A percentile compares a stretch with the other conserved stretches of the same genome.
phyloP scores from a whole-genome alignment of 768 basidiomycete genomes.

The Pholiota conissans region DNA sequence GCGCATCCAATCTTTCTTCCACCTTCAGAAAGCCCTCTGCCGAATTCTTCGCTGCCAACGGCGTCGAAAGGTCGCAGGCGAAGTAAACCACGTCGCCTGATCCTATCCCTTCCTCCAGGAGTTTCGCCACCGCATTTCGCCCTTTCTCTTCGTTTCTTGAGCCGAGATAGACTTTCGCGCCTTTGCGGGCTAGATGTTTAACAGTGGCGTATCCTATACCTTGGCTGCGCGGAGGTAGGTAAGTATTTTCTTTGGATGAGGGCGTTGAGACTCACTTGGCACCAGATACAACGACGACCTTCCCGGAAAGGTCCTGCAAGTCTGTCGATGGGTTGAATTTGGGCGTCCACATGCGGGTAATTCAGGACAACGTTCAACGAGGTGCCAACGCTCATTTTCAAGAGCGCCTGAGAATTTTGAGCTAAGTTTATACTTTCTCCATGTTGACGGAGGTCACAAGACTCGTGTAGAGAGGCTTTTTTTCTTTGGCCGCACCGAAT shows the following conservation, averaged over 20 bases:
- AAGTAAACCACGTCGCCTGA: slow-evolving; percentile 3
- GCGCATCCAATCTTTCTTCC: not conserved
- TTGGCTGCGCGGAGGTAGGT: not conserved
- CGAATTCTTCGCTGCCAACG: not conserved
- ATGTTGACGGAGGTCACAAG: too few relatives aligned
- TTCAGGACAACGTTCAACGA: too few relatives aligned
- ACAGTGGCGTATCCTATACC: slow-evolving; percentile 1
- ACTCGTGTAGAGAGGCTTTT: too few relatives aligned
- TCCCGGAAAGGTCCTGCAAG: not conserved
- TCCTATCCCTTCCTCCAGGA: not conserved
- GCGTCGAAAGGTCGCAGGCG: not conserved
- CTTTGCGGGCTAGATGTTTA: slow-evolving; percentile 1
- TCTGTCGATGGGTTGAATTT: not conserved
- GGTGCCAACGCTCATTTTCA: too few relatives aligned
- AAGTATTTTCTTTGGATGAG: not conserved
- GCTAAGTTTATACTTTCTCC: too few relatives aligned
- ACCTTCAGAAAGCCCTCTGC: not conserved
- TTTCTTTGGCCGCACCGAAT: too few relatives aligned
- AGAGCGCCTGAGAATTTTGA: too few relatives aligned
- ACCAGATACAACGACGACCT: slow-evolving; percentile 1
- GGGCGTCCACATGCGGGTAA: not conserved
- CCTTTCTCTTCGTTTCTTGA: slow-evolving; percentile 1
- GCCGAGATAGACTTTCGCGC: not conserved
- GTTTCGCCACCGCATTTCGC: not conserved
- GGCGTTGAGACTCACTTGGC: not conserved